A percentile compares a stretch with the other conserved stretches of the same genome.
These are phyloP conservation scores for Porogramme epimiltina DNA, from an alignment of 1,284 basidiomycete genomes.

Conservation along the genomic window DNA sequence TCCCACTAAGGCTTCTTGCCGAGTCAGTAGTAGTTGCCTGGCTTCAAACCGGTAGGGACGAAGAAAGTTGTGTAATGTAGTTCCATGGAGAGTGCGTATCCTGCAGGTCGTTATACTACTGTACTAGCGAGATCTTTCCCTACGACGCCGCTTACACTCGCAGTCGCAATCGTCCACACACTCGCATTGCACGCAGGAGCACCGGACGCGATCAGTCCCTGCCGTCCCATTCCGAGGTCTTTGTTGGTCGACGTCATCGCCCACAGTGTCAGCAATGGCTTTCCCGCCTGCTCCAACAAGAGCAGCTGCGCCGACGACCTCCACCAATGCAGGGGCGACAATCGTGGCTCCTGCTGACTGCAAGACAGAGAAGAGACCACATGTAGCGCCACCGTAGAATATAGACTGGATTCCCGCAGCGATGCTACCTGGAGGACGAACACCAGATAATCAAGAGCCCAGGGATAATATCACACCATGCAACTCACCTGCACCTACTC, in stretches of 20 bases:
- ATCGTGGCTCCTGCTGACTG: slow-evolving; percentile 10
- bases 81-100: too few species aligned
- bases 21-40: too few species aligned
- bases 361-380: slow-evolving; percentile 7
- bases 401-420: slow-evolving; percentile 5
- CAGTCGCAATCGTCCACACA: background rate
- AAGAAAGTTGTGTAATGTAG: too few species aligned
- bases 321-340: background rate
- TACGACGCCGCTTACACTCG: background rate
- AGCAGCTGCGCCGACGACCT: background rate
- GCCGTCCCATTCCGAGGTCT: background rate
- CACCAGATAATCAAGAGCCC: background rate
- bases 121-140: too few species aligned
- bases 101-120: too few species aligned
- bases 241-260: background rate
- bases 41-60: too few species aligned
- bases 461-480: too few species aligned
- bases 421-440: slow-evolving; percentile 7
- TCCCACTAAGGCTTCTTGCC: too few species aligned
- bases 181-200: background rate
- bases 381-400: slow-evolving; percentile 7
- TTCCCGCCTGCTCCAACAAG: background rate
- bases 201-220: background rate
- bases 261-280: background rate
- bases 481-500: background rate